Percentiles rank a stretch among this genome's conserved stretches.
These are phyloP conservation scores for Alternaria viburni DNA, from an alignment of 2,329 filamentous ascomycete species.

Conservation along the genomic window DNA sequence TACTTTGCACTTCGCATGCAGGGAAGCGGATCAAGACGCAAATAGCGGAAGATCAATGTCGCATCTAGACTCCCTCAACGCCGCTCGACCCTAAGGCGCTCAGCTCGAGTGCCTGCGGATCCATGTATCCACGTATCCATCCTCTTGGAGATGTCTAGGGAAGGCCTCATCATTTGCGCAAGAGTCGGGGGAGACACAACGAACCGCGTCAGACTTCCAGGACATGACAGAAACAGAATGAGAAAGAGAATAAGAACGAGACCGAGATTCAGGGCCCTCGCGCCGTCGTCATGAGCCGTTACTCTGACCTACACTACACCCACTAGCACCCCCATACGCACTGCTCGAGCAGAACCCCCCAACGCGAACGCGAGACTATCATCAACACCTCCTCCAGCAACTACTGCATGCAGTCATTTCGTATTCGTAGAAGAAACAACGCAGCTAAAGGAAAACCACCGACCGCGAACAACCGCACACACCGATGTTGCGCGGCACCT, in stretches of 20 bases:
- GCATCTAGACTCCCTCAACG: not conserved
- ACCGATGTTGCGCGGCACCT: not conserved
- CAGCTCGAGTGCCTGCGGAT: not conserved
- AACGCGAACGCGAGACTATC: not conserved
- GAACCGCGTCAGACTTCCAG: not conserved
- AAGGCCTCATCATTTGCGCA: not conserved
- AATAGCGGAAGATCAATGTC: not conserved
- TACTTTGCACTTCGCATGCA: not conserved
- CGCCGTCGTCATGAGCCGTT: not conserved
- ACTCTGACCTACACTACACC: not conserved
- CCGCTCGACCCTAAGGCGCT: not conserved
- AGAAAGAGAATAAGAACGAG: constrained; percentile 2
- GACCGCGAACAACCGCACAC: not conserved
- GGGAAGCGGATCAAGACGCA: not conserved
- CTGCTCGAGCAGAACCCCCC: not conserved
- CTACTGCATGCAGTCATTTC: not conserved
- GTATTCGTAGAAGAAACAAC: not conserved
- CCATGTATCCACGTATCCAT: not conserved
- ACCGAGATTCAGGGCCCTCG: not conserved
- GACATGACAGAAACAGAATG: not conserved
- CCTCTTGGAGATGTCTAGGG: not conserved
- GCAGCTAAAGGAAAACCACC: not conserved
- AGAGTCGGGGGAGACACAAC: not conserved
- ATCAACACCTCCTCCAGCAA: not conserved
- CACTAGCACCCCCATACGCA: not conserved